Conservation (phyloP, 2,329 filamentous ascomycete genomes). For the Plectosphaerella plurivora region DNA sequence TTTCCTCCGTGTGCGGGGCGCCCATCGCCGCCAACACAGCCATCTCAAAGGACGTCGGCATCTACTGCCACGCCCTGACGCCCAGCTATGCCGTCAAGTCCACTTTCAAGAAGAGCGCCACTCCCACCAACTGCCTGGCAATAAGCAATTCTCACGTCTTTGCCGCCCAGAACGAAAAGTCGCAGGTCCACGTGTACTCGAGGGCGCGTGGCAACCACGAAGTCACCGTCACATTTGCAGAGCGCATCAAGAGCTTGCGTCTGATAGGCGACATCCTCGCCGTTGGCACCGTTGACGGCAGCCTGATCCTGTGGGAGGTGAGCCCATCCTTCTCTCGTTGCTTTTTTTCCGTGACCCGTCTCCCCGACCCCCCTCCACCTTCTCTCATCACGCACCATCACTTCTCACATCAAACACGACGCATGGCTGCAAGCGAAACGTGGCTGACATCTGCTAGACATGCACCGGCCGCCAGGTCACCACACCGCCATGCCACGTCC, state of each 20-base stretch:
- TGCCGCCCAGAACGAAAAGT: conserved; percentile 85
- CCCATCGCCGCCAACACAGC: conserved; percentile 58
- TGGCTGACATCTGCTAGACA: conserved; percentile 43
- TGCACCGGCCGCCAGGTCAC: conserved; percentile 72
- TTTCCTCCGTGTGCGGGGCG: conserved; percentile 53
- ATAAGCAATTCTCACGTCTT: conserved; percentile 81
- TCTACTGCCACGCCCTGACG: conserved; percentile 80
- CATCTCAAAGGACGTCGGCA: conserved; percentile 73
- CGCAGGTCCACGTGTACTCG: conserved; percentile 88
- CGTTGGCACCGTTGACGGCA: conserved; percentile 76
- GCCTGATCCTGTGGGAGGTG: conserved; percentile 91
- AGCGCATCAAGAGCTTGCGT: conserved; percentile 75
- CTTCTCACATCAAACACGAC: neutral
- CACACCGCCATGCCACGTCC: conserved; percentile 73
- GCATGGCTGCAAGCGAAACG: neutral
- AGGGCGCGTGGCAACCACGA: conserved; percentile 82
- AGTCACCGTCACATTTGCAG: conserved; percentile 80
- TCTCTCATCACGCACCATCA: neutral
- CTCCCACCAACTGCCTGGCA: conserved; percentile 73
- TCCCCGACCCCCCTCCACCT: too few relatives aligned
- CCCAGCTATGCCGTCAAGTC: conserved; percentile 71
- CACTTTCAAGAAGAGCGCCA: conserved; percentile 88
- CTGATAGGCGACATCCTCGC: conserved; percentile 70
- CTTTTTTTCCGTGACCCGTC: conserved; percentile 3
- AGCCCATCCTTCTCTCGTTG: conserved; percentile 15